phyloP scores from a whole-genome alignment of 768 basidiomycete species.

The Pulveroboletus sp. region DNA sequence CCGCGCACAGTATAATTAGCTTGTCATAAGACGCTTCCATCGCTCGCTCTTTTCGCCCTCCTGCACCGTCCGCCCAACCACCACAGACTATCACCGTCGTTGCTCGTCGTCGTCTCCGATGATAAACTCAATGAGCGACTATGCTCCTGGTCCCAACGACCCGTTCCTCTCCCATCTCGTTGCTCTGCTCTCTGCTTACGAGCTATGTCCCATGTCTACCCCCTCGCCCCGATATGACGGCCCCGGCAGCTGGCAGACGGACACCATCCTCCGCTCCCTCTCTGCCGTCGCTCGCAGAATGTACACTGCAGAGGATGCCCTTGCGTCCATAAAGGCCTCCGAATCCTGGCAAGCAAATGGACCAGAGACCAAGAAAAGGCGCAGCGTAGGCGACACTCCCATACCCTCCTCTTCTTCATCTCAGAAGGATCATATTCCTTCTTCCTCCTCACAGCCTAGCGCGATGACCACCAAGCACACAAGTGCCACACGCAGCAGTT shows the following conservation, averaged over 20 bases:
- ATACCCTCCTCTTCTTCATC: conserved; percentile 27
- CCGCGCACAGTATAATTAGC: not conserved
- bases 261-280: conserved; percentile 51
- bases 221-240: conserved; percentile 54
- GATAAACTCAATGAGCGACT: conserved; percentile 33
- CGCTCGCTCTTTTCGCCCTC: not conserved
- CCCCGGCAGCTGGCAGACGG: conserved; percentile 53
- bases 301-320: conserved; percentile 49
- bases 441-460: conserved; percentile 25
- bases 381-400: conserved; percentile 35
- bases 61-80: conserved; percentile 2
- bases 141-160: conserved; percentile 21
- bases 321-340: conserved; percentile 37
- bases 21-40: conserved; percentile 1
- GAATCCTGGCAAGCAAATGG: conserved; percentile 32
- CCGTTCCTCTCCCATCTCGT: conserved; percentile 52
- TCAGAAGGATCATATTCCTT: conserved; percentile 23
- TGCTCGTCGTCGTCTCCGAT: conserved; percentile 19
- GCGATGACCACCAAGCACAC: conserved; percentile 14
- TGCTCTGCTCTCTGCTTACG: conserved; percentile 54
- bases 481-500: conserved; percentile 11
- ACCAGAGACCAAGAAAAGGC: conserved; percentile 44
- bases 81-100: conserved; percentile 1
- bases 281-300: conserved; percentile 48
- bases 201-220: conserved; percentile 46